Evolutionary conservation across 768 basidiomycete species (phyloP).

Genomic region (Boletus vinaceobasis): DNA sequence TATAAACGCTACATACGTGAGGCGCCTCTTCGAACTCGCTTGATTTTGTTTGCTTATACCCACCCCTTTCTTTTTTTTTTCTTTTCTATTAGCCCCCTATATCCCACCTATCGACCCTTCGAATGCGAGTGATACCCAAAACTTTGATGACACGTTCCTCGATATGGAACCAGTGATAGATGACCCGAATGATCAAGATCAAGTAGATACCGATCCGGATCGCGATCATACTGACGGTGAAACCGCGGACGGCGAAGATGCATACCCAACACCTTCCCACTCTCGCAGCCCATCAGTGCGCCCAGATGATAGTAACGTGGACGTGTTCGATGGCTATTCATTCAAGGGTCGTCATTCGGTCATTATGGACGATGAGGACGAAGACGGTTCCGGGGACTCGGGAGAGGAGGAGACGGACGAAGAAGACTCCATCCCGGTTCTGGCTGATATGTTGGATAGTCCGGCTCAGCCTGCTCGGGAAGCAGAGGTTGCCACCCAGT

Average conservation of each 20-base stretch:
- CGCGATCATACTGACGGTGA: slow-evolving; percentile 66
- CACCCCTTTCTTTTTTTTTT: slow-evolving; percentile 6
- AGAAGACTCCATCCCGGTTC: slow-evolving; percentile 35
- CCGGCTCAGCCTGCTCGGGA: slow-evolving; percentile 25
- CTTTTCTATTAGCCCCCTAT: slow-evolving; percentile 70
- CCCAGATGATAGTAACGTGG: slow-evolving; percentile 45
- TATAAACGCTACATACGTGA: slow-evolving; percentile 91
- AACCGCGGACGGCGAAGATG: slow-evolving; percentile 70
- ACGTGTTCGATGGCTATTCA: slow-evolving; percentile 92
- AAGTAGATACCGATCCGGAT: slow-evolving; percentile 67
- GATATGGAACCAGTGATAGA: slow-evolving; percentile 93
- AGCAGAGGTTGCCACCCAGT: slow-evolving; percentile 36
- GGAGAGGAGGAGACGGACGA: slow-evolving; percentile 35
- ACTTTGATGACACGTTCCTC: slow-evolving; percentile 96
- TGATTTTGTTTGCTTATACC: slow-evolving; percentile 13
- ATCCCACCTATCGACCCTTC: slow-evolving; percentile 88
- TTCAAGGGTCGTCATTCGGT: slow-evolving; percentile 87
- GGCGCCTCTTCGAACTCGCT: slow-evolving; percentile 25
- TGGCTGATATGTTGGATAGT: slow-evolving; percentile 18
- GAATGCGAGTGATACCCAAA: slow-evolving; percentile 93
- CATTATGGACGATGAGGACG: slow-evolving; percentile 68
- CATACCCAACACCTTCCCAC: slow-evolving; percentile 75
- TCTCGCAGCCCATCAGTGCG: slow-evolving; percentile 73
- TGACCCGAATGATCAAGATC: slow-evolving; percentile 59
- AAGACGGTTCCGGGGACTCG: slow-evolving; percentile 35